Conservation (phyloP, 805 yeast genomes). For the Ogataea populi-albae region DNA sequence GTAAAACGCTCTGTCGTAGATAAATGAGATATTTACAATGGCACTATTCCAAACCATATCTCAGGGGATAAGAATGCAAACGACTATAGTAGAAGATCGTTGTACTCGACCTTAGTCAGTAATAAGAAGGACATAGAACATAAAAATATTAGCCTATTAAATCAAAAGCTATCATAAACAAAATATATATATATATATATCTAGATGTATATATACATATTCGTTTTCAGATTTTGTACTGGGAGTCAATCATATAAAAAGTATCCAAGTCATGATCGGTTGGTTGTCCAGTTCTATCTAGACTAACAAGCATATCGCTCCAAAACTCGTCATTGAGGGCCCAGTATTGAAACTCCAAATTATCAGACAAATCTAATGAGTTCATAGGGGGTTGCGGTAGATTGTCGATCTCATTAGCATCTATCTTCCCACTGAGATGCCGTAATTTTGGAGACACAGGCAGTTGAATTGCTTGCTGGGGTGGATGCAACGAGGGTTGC, state of each 20-base stretch:
- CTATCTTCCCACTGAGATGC: constrained; percentile 7
- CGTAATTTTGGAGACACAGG: constrained; percentile 8
- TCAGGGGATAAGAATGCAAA: too few relatives aligned
- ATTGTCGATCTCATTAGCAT: constrained; percentile 3
- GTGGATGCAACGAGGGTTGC: constrained; percentile 2
- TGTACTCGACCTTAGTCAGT: too few relatives aligned
- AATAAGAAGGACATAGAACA: too few relatives aligned
- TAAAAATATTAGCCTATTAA: too few relatives aligned
- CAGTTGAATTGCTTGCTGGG: constrained; percentile 1
- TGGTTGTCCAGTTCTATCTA: constrained; percentile 15
- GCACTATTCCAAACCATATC: too few relatives aligned
- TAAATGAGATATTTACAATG: too few relatives aligned
- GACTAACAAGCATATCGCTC: constrained; percentile 48
- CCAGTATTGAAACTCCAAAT: constrained; percentile 47
- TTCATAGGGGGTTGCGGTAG: constrained; percentile 3
- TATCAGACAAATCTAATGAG: constrained; percentile 22
- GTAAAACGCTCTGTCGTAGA: too few relatives aligned
- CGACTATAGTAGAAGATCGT: too few relatives aligned
- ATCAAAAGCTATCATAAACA: too few relatives aligned
- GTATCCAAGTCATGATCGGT: constrained; percentile 15
- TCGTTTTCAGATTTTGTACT: constrained; percentile 10
- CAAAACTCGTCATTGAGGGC: constrained; percentile 69
- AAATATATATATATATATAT: too few relatives aligned
- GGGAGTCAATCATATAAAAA: constrained; percentile 13
- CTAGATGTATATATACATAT: too few relatives aligned